Percentiles rank a stretch among this genome's conserved stretches.
Evolutionary conservation across 169 alveolate species (phyloP).

Genomic region (Cryptosporidium sp.): DNA sequence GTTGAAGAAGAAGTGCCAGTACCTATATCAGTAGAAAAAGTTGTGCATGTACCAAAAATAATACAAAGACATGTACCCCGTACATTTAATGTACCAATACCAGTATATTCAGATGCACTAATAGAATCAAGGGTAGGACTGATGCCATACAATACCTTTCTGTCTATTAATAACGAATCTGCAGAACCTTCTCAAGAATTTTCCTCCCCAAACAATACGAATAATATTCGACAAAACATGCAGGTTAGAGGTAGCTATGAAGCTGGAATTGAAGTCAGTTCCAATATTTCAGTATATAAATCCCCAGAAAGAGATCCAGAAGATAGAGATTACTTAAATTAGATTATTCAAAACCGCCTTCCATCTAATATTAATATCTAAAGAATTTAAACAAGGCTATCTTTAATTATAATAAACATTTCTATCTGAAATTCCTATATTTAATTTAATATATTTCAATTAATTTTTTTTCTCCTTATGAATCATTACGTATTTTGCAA

Average conservation of each 20-base stretch:
- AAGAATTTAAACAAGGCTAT: background rate
- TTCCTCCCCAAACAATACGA: background rate
- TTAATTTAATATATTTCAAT: background rate
- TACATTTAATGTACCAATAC: constrained; percentile 67
- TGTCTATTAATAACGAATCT: constrained; percentile 41
- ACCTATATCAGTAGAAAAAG: constrained; percentile 69
- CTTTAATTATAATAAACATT: constrained; percentile 1
- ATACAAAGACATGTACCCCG: constrained; percentile 75
- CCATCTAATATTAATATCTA: background rate
- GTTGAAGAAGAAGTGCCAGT: constrained; percentile 73
- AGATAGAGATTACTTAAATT: constrained; percentile 1
- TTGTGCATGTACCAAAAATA: constrained; percentile 72
- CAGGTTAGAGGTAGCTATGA: background rate
- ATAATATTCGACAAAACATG: background rate
- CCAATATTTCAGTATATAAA: constrained; percentile 7
- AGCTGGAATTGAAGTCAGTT: constrained; percentile 14
- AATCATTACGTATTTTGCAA: constrained; percentile 28
- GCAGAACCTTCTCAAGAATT: background rate
- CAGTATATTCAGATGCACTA: constrained; percentile 68
- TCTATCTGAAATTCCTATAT: background rate
- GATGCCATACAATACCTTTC: constrained; percentile 67
- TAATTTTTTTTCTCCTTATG: background rate
- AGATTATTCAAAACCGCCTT: background rate
- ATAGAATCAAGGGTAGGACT: constrained; percentile 71
- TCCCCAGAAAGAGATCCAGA: constrained; percentile 4